A percentile compares a stretch with the other conserved stretches of the same genome.
Evolutionary conservation across 441 rosid genomes (phyloP).

Genomic region (Syzygium malaccense): DNA sequence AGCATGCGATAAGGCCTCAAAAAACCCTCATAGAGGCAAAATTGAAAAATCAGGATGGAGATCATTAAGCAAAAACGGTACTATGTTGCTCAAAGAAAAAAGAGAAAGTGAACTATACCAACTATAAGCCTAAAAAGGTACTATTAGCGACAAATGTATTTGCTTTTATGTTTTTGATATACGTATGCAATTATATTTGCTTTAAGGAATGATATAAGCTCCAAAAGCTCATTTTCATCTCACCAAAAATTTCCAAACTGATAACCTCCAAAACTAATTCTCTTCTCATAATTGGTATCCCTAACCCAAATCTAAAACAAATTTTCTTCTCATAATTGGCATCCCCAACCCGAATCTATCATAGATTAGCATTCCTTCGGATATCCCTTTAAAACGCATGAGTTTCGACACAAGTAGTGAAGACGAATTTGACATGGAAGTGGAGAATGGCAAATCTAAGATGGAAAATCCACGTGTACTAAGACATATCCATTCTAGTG

Average conservation of each 20-base stretch:
- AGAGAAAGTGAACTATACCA: not conserved
- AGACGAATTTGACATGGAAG: not conserved
- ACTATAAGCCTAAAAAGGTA: not conserved
- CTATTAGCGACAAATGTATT: not conserved
- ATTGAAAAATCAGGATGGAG: not conserved
- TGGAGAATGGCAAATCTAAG: not conserved
- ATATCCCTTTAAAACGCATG: not conserved
- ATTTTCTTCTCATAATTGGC: not conserved
- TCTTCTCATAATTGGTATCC: not conserved
- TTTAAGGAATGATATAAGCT: not conserved
- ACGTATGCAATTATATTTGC: not conserved
- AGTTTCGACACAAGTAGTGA: not conserved
- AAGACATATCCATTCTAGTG: not conserved
- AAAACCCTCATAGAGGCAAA: not conserved
- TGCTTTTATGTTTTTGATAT: not conserved
- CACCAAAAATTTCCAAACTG: not conserved
- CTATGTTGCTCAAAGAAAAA: not conserved
- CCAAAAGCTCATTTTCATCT: not conserved
- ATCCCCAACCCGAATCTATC: not conserved
- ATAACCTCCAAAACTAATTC: not conserved
- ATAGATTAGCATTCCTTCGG: not conserved
- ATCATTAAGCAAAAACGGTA: not conserved
- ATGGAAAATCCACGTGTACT: not conserved
- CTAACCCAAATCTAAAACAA: not conserved
- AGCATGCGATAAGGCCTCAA: not conserved